Percentiles rank a stretch among this genome's conserved stretches.
Evolutionary conservation across 1,284 basidiomycete genomes (phyloP).

Genomic region (Agaricales sp.): DNA sequence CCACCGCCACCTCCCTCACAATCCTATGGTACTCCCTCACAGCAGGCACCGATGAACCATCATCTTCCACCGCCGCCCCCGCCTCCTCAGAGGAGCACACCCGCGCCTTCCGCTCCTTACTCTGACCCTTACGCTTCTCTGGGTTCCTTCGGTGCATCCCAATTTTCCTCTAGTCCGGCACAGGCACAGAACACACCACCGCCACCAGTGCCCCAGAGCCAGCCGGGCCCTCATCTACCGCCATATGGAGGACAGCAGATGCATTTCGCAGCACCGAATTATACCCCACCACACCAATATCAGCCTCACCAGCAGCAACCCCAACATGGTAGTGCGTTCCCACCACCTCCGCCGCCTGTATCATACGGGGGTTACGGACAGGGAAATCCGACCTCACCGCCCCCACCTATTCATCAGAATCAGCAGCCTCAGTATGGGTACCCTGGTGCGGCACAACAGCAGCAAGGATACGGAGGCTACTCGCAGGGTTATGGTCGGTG

Average conservation of each 20-base stretch:
- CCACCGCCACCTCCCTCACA: slow-evolving; percentile 11
- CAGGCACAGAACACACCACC: slow-evolving; percentile 3
- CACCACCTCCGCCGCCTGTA: slow-evolving; percentile 10
- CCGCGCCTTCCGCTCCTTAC: slow-evolving; percentile 12
- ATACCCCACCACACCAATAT: slow-evolving; percentile 3
- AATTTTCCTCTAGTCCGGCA: background rate
- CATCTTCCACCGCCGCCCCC: slow-evolving; percentile 7
- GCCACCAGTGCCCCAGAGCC: slow-evolving; percentile 1
- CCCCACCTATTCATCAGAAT: slow-evolving; percentile 4
- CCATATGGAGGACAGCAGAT: background rate
- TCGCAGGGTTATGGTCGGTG: slow-evolving; percentile 7
- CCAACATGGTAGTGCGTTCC: slow-evolving; percentile 5
- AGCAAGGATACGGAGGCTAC: slow-evolving; percentile 11
- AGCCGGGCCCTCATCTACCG: background rate
- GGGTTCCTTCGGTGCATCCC: background rate
- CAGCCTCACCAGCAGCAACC: slow-evolving; percentile 13
- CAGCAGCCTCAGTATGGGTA: slow-evolving; percentile 3
- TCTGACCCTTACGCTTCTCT: slow-evolving; percentile 1
- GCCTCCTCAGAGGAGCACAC: background rate
- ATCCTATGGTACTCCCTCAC: slow-evolving; percentile 18
- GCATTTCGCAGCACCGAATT: background rate
- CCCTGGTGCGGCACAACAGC: slow-evolving; percentile 1
- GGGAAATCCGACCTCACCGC: slow-evolving; percentile 6
- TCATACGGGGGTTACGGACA: slow-evolving; percentile 6
- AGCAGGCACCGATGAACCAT: slow-evolving; percentile 3